Conservation (phyloP, 441 rosid genomes). For the Gossypium trilobum region DNA sequence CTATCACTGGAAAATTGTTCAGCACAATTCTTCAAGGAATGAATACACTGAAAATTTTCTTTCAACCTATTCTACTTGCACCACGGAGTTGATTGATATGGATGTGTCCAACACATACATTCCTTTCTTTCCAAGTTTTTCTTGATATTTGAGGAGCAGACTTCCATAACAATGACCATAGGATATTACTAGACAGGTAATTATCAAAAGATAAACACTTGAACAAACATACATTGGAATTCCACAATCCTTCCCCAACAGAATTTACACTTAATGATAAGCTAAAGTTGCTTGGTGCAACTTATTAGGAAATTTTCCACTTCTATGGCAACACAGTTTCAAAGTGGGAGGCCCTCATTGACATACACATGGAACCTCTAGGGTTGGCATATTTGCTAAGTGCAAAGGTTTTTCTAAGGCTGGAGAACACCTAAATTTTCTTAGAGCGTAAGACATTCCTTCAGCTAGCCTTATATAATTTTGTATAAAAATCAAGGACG, state of each 20-base stretch:
- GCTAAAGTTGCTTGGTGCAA: neutral
- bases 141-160: neutral
- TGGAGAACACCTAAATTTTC: neutral
- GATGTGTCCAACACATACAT: neutral
- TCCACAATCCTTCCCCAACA: conserved; percentile 1
- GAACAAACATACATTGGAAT: neutral
- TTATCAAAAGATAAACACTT: neutral
- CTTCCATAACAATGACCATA: neutral
- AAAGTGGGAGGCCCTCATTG: neutral
- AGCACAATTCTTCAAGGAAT: neutral
- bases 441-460: neutral
- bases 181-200: neutral
- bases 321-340: neutral
- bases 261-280: neutral
- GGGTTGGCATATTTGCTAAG: neutral
- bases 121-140: neutral
- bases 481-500: neutral
- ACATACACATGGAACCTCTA: neutral
- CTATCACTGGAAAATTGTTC: conserved; percentile 1
- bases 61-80: neutral
- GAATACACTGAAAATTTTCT: neutral
- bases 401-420: neutral
- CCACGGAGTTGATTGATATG: neutral
- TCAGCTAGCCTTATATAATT: neutral
- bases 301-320: neutral